These are phyloP conservation scores for Chenopodium album DNA, from an alignment of 148 eudicot species.

Conservation along the genomic window DNA sequence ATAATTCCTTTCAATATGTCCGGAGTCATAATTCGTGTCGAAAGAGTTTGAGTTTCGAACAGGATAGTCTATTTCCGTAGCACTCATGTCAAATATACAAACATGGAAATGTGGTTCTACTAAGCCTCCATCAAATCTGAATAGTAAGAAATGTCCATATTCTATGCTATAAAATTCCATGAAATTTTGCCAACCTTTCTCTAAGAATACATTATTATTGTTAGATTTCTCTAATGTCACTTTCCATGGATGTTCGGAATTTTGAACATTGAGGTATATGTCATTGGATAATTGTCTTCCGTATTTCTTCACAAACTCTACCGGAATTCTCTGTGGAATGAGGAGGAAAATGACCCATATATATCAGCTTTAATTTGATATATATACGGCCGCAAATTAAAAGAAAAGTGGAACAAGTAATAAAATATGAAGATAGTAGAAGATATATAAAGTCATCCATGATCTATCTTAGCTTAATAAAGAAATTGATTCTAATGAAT, in stretches of 20 bases:
- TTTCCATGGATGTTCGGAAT: slow-evolving; percentile 9
- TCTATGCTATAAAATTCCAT: neutral
- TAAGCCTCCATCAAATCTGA: neutral
- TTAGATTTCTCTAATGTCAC: neutral
- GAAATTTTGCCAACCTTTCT: neutral
- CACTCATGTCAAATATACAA: neutral
- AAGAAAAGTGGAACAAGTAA: too few species aligned
- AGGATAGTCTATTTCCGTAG: slow-evolving; percentile 1
- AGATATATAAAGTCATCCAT: too few species aligned
- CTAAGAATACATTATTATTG: neutral
- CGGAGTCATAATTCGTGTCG: too few species aligned
- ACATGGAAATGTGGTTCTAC: neutral
- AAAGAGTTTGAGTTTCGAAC: neutral
- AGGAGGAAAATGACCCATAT: too few species aligned
- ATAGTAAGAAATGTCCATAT: neutral
- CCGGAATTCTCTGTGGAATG: neutral
- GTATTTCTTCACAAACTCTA: neutral
- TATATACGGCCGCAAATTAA: too few species aligned
- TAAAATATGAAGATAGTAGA: too few species aligned
- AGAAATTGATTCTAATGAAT: too few species aligned
- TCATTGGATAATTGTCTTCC: neutral
- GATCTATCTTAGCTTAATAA: too few species aligned
- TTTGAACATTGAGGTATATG: neutral
- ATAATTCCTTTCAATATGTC: neutral
- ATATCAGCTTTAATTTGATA: too few species aligned